phyloP scores from a whole-genome alignment of 768 basidiomycete genomes.

The Exidia glandulosa region DNA sequence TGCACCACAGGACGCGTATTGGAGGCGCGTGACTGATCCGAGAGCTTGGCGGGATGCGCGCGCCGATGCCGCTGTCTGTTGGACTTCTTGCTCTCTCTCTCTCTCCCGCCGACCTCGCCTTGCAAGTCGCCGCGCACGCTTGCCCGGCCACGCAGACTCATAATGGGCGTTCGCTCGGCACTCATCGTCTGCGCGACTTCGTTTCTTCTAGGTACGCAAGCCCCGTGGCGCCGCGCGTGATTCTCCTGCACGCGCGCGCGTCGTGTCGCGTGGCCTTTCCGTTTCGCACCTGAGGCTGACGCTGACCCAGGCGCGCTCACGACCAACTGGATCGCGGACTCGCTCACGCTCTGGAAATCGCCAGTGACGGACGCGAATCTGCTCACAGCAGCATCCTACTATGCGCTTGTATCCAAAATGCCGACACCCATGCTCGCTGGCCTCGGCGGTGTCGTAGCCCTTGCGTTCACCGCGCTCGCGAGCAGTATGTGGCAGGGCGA shows the following conservation, averaged over 20 bases:
- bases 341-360: conserved; percentile 79
- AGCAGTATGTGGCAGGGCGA: conserved; percentile 69
- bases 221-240: too few relatives aligned
- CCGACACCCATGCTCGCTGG: conserved; percentile 46
- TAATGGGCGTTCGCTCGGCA: conserved; percentile 63
- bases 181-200: conserved; percentile 69
- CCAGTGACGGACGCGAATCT: conserved; percentile 72
- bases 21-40: too few relatives aligned
- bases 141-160: too few relatives aligned
- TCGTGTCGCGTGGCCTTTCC: conserved; percentile 1
- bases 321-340: conserved; percentile 91
- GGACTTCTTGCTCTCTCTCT: too few relatives aligned
- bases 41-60: too few relatives aligned
- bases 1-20: too few relatives aligned
- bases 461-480: conserved; percentile 58
- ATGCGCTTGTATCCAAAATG: conserved; percentile 62
- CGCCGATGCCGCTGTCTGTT: too few relatives aligned
- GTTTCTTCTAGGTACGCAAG: conserved; percentile 63
- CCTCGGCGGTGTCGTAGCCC: conserved; percentile 40
- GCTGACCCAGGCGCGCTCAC: conserved; percentile 67
- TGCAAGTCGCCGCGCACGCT: too few relatives aligned
- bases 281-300: too few relatives aligned
- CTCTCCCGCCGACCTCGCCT: too few relatives aligned
- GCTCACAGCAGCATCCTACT: conserved; percentile 75
- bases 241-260: conserved; percentile 2